Conservation (phyloP, 148 eudicot genomes). For the Limonium bicolor region DNA sequence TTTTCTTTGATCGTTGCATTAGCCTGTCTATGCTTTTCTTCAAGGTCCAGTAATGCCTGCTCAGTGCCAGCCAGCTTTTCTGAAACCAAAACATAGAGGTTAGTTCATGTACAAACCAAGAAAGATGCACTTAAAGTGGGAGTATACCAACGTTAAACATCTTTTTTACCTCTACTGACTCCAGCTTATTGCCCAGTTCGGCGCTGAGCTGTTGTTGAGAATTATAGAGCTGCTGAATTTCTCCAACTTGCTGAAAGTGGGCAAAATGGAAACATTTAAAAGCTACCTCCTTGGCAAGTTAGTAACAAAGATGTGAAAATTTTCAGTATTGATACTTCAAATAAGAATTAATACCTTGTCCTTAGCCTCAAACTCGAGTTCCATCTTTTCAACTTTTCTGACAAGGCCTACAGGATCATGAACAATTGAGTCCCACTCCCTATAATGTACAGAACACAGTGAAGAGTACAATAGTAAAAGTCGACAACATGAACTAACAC, state of each 20-base stretch:
- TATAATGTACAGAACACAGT: no score
- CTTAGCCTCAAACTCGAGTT: slow-evolving; percentile 63
- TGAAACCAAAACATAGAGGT: slow-evolving; percentile 19
- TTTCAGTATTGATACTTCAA: no score
- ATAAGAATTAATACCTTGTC: no score
- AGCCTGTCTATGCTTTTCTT: slow-evolving; percentile 90
- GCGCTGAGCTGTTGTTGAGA: slow-evolving; percentile 64
- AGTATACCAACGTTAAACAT: no score
- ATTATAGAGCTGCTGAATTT: slow-evolving; percentile 67
- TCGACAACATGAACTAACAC: no score
- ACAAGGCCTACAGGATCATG: slow-evolving; percentile 73
- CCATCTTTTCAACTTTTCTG: slow-evolving; percentile 85
- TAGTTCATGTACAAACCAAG: slow-evolving; percentile 5
- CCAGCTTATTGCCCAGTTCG: slow-evolving; percentile 74
- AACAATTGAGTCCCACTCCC: no score
- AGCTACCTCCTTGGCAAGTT: no score
- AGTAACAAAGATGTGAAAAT: no score
- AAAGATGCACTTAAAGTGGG: no score
- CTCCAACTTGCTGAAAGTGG: slow-evolving; percentile 52
- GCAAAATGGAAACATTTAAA: no score
- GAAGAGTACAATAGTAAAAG: no score
- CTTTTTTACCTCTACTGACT: slow-evolving; percentile 82
- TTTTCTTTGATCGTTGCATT: slow-evolving; percentile 87
- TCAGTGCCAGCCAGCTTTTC: slow-evolving; percentile 91
- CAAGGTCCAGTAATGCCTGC: slow-evolving; percentile 74